Evolutionary conservation across 768 basidiomycete genomes (phyloP).

Genomic region (Auricularia sp.): DNA sequence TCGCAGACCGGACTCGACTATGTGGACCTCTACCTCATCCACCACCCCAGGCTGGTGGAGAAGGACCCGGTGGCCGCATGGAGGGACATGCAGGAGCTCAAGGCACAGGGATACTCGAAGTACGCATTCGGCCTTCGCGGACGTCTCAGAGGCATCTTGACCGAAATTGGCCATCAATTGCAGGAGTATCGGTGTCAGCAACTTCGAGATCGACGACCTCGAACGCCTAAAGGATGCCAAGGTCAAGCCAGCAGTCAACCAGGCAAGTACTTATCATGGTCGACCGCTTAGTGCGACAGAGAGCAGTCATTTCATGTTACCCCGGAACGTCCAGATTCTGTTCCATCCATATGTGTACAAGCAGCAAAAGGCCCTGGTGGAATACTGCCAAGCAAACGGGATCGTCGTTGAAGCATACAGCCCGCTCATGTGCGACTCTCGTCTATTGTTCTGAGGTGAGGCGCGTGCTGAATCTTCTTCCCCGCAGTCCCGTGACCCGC

Average conservation of each 20-base stretch:
- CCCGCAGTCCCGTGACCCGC: conserved; percentile 44
- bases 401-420: conserved; percentile 70
- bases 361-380: conserved; percentile 42
- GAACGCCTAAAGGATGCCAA: conserved; percentile 45
- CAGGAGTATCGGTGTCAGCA: conserved; percentile 67
- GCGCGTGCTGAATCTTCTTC: neutral
- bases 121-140: conserved; percentile 15
- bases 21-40: conserved; percentile 65
- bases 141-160: neutral
- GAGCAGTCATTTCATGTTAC: neutral
- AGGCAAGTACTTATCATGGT: conserved; percentile 28
- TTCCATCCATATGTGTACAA: conserved; percentile 63
- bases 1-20: conserved; percentile 45
- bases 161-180: neutral
- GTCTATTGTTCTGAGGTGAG: neutral
- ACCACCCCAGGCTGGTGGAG: conserved; percentile 39
- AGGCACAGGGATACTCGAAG: conserved; percentile 49
- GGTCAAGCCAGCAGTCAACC: conserved; percentile 56
- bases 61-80: conserved; percentile 55
- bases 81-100: conserved; percentile 51
- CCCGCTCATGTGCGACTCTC: conserved; percentile 39
- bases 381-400: conserved; percentile 43
- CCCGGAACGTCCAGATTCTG: conserved; percentile 34
- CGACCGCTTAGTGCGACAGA: neutral
- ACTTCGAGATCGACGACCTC: conserved; percentile 49